These are phyloP conservation scores for Bipolaris bicolor DNA, from an alignment of 2,329 filamentous ascomycete genomes.

Conservation along the genomic window DNA sequence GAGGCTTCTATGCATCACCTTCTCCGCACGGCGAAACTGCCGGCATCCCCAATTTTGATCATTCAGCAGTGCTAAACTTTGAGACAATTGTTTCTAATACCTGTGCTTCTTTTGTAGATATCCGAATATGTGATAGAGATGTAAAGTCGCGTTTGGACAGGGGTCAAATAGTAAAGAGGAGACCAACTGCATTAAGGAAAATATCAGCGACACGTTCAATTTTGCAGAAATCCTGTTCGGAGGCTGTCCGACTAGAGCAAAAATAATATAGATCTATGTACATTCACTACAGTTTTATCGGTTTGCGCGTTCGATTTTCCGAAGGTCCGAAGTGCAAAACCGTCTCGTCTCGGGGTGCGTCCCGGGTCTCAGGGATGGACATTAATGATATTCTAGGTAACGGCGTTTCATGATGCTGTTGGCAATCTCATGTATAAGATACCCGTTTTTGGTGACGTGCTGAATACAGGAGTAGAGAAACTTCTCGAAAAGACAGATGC, in stretches of 20 bases:
- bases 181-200: not conserved
- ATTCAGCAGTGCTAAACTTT: not conserved
- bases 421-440: too few species aligned
- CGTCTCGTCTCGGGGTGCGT: conserved; percentile 4
- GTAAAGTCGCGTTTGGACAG: not conserved
- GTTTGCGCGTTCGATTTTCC: too few species aligned
- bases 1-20: not conserved
- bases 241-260: not conserved
- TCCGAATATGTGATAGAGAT: not conserved
- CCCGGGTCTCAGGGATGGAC: conserved; percentile 1
- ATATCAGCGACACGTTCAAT: not conserved
- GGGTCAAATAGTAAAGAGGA: not conserved
- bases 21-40: not conserved
- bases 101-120: not conserved
- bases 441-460: too few species aligned
- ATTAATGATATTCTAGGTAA: not conserved
- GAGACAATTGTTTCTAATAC: not conserved
- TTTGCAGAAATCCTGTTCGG: not conserved
- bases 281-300: not conserved
- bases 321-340: conserved; percentile 2
- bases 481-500: too few species aligned
- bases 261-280: not conserved
- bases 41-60: too few species aligned
- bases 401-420: too few species aligned
- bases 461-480: too few species aligned